A percentile compares a stretch with the other conserved stretches of the same genome.
phyloP scores from a whole-genome alignment of 2,329 filamentous ascomycete species.

The Fusarium sp. region DNA sequence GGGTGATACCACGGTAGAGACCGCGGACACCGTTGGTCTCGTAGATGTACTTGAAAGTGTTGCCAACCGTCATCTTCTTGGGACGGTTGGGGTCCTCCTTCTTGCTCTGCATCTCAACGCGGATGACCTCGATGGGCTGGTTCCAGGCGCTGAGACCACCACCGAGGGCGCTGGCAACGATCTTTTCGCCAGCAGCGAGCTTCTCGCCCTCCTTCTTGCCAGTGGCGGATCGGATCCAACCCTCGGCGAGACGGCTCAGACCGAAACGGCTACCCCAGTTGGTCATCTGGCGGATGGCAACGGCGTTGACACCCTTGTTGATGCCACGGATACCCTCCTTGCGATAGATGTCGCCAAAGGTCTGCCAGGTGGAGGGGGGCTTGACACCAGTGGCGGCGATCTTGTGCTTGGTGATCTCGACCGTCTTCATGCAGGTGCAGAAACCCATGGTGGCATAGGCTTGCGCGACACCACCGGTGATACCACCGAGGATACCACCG shows the following conservation, averaged over 20 bases:
- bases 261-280: conserved; percentile 99
- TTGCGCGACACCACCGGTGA: conserved; percentile 94
- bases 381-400: conserved; percentile 83
- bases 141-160: conserved; percentile 98
- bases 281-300: conserved; percentile 98
- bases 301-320: conserved; percentile 98
- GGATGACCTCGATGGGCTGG: conserved; percentile 99
- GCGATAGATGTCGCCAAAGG: conserved; percentile 97
- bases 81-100: conserved; percentile 96
- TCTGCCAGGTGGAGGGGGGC: conserved; percentile 90
- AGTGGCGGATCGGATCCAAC: conserved; percentile 81
- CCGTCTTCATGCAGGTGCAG: conserved; percentile 99
- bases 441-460: conserved; percentile 99
- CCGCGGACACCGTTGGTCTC: conserved; percentile 86
- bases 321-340: conserved; percentile 94
- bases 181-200: conserved; percentile 85
- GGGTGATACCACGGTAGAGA: conserved; percentile 94
- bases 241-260: conserved; percentile 90
- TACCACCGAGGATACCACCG: conserved; percentile 88
- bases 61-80: conserved; percentile 98
- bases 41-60: conserved; percentile 90
- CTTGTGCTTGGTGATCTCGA: conserved; percentile 99
- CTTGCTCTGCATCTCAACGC: conserved; percentile 99
- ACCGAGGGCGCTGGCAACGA: conserved; percentile 85
- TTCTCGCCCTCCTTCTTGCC: conserved; percentile 84